Conservation (phyloP, 495 filamentous ascomycete genomes). For the Lasiosphaeria ovina region DNA sequence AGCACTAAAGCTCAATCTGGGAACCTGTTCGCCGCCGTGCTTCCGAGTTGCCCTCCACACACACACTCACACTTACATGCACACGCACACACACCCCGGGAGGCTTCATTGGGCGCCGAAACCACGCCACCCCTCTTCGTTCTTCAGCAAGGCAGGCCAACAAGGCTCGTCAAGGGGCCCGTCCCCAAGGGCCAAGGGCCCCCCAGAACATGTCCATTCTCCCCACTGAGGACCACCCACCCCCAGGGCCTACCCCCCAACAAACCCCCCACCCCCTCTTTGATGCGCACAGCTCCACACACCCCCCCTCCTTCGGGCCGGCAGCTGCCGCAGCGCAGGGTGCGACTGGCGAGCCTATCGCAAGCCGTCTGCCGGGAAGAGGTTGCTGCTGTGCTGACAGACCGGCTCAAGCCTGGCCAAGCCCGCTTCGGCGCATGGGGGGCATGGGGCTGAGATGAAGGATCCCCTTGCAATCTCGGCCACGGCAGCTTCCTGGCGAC, state of each 20-base stretch:
- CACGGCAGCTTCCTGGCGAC: neutral
- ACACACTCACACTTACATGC: neutral
- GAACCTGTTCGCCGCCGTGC: conserved; percentile 24
- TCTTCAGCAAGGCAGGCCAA: too few relatives aligned
- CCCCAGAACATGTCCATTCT: too few relatives aligned
- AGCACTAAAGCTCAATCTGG: conserved; percentile 20
- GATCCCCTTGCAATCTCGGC: conserved; percentile 3
- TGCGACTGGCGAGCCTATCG: conserved; percentile 1
- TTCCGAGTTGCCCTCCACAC: conserved; percentile 2
- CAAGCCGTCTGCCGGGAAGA: neutral
- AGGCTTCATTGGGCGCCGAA: too few relatives aligned
- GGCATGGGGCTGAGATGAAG: neutral
- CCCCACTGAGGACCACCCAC: neutral
- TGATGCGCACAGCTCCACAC: conserved; percentile 5
- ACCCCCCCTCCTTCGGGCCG: conserved; percentile 11
- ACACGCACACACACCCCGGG: too few relatives aligned
- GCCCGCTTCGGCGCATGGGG: neutral
- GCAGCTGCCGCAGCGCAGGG: conserved; percentile 12
- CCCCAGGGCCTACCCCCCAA: neutral
- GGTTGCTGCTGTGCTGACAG: neutral
- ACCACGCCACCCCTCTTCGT: neutral
- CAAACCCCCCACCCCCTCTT: neutral
- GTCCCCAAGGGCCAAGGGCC: too few relatives aligned
- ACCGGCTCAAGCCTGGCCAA: neutral
- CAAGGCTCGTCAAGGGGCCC: too few relatives aligned